phyloP scores from a whole-genome alignment of 1,284 basidiomycete species.

The Trichosporon ovoides region DNA sequence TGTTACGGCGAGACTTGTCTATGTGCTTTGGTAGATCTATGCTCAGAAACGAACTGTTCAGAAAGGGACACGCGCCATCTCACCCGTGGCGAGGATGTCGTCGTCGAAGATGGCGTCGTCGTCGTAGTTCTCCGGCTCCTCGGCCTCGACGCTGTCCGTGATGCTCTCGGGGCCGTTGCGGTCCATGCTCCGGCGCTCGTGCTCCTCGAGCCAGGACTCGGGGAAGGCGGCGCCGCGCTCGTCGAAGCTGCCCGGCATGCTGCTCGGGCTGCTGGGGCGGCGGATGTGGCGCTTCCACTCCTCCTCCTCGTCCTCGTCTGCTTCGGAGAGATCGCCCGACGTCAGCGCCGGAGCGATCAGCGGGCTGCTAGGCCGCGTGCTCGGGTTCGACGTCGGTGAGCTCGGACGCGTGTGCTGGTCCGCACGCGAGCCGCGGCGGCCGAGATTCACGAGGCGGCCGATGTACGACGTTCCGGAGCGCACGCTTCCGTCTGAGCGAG shows the following conservation, averaged over 20 bases:
- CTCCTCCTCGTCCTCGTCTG: constrained; percentile 52
- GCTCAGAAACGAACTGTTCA: no score
- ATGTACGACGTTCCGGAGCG: constrained; percentile 61
- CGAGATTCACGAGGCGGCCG: constrained; percentile 70
- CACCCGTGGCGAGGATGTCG: constrained; percentile 69
- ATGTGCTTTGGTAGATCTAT: no score
- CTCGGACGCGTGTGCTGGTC: constrained; percentile 20
- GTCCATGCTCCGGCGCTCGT: constrained; percentile 21
- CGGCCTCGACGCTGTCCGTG: constrained; percentile 26
- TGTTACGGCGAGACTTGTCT: no score
- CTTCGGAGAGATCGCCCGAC: constrained; percentile 31
- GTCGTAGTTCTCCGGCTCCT: constrained; percentile 5
- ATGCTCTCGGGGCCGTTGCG: constrained; percentile 22
- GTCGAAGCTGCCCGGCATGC: constrained; percentile 74
- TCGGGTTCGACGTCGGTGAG: constrained; percentile 24
- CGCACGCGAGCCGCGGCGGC: constrained; percentile 47
- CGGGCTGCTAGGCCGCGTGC: constrained; percentile 51
- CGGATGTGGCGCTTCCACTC: constrained; percentile 60
- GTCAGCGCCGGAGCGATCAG: constrained; percentile 41
- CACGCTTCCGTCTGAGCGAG: constrained; percentile 77
- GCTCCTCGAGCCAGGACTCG: constrained; percentile 23
- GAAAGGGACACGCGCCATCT: constrained; percentile 79
- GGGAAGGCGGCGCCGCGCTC: constrained; percentile 35
- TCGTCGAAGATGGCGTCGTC: constrained; percentile 27
- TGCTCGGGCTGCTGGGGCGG: constrained; percentile 53